These are phyloP conservation scores for Quercus suber DNA, from an alignment of 306 rosid species.

Conservation along the genomic window DNA sequence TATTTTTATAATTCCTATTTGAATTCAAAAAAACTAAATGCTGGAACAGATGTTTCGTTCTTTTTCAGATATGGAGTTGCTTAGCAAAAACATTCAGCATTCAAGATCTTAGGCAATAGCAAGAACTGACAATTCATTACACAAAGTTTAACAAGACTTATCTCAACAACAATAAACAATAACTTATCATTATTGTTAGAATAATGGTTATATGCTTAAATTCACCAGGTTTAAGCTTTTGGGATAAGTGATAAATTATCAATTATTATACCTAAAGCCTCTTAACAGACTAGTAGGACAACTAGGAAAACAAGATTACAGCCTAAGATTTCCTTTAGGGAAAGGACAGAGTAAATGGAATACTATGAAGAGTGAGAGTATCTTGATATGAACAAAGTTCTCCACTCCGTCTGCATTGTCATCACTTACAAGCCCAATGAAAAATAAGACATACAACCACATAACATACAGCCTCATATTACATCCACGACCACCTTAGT, in stretches of 20 bases:
- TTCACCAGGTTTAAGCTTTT: no score
- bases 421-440: slow-evolving; percentile 89
- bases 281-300: neutral
- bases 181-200: neutral
- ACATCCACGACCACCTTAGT: slow-evolving; percentile 95
- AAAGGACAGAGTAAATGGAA: neutral
- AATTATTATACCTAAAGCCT: neutral
- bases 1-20: neutral
- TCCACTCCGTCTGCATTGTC: slow-evolving; percentile 1
- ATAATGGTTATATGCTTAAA: no score
- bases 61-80: neutral
- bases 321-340: slow-evolving; percentile 3
- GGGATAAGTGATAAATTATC: no score
- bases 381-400: slow-evolving; percentile 7
- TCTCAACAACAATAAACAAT: neutral
- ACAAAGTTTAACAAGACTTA: neutral
- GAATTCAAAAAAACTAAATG: neutral
- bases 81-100: neutral
- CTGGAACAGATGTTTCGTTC: neutral
- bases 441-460: slow-evolving; percentile 81
- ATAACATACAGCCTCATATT: slow-evolving; percentile 66
- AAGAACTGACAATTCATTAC: neutral
- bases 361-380: neutral
- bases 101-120: neutral
- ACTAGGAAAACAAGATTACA: slow-evolving; percentile 11